Evolutionary conservation across 768 basidiomycete genomes (phyloP).

Genomic region (Podaxis mareebaensis): DNA sequence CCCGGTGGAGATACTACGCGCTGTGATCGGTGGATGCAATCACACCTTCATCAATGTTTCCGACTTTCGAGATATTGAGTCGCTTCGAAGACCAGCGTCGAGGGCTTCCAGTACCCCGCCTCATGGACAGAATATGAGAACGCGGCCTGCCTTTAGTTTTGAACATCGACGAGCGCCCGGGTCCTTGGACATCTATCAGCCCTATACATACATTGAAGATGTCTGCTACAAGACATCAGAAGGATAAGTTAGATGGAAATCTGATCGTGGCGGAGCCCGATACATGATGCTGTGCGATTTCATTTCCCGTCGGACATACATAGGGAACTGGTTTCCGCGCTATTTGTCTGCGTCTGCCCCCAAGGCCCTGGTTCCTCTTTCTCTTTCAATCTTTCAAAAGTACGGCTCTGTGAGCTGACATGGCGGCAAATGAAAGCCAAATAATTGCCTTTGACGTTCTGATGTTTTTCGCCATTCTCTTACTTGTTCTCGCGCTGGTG

Average conservation of each 20-base stretch:
- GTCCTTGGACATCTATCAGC: too few relatives aligned
- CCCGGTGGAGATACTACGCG: too few relatives aligned
- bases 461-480: conserved; percentile 10
- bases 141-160: too few relatives aligned
- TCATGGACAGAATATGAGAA: too few relatives aligned
- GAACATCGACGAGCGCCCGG: too few relatives aligned
- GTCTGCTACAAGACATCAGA: too few relatives aligned
- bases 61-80: too few relatives aligned
- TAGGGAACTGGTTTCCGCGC: not conserved
- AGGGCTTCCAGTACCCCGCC: too few relatives aligned
- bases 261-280: not conserved
- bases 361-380: not conserved
- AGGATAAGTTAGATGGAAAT: not conserved
- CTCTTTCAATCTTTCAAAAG: not conserved
- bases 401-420: conserved; percentile 11
- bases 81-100: too few relatives aligned
- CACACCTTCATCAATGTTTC: too few relatives aligned
- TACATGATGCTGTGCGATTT: conserved; percentile 4
- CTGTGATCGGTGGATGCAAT: too few relatives aligned
- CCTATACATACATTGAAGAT: too few relatives aligned
- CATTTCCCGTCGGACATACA: conserved; percentile 1
- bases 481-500: conserved; percentile 11
- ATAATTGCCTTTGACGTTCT: conserved; percentile 12
- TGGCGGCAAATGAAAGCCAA: not conserved
- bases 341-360: not conserved